Base-by-base conservation (phyloP, 805 yeast species). In the Yamadazyma nakazawae region DNA sequence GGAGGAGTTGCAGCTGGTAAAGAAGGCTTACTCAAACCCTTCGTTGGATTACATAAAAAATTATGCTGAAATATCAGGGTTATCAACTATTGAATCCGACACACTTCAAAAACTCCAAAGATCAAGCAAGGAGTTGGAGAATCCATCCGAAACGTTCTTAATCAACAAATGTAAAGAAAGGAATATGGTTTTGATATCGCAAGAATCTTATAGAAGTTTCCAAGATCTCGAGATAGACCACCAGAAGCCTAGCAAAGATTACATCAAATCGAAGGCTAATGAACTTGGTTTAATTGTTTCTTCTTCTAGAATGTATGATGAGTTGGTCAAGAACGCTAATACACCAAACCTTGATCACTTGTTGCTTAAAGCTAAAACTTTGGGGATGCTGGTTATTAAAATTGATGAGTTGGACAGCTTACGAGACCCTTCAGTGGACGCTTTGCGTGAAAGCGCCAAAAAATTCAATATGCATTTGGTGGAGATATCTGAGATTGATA, bases 261-360 rank as follows among this genome's bases (percentile, higher is more conserved):
- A 68, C 46, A 50, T 69, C 16, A 63, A 67, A 1, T 39, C 54
- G 5, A 69, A 66, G 48, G 73, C 75, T 12, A 65, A 66, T 49
- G 60, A 63, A 16, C 46, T 65, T 34, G 73, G 73, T 1, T 53
- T 64, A 19, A 62, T 62, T 17, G 55, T 69, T 2, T 53, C 70
- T 0, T 51, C 72, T 1, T 45, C 66, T 1, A 52, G 55, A 16
- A 57, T 58, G 17, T 62, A 66, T 42, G 73, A 68, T 17, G 61
- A 65, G 26, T 50, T 71, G 34, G 60, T 55, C 3, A 52, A 52
- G n/a, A 45, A 48, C 21, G 62, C 65, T 0, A 52, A 64, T 21
- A 48, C 51, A 8, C 70, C 70, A 8, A 34, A 57, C 1, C 19
- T 51, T 2, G 68, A 63, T 2, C 63, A 62, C 35, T 37, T 66